These are phyloP conservation scores for Fraxinus americana DNA, from an alignment of 257 asterid genomes.

Conservation along the genomic window DNA sequence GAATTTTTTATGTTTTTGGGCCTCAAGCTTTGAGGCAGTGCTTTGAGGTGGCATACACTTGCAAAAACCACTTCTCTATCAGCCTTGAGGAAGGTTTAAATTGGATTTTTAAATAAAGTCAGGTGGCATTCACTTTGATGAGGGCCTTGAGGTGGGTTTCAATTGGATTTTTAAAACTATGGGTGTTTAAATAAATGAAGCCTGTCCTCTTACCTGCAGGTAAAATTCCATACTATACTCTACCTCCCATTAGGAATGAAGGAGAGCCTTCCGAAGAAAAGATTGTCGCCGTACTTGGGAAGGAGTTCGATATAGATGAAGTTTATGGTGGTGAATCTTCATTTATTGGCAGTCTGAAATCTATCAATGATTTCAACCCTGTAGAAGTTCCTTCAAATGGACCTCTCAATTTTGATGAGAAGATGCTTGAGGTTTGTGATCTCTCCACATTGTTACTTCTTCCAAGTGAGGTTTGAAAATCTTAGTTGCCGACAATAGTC, in stretches of 20 bases:
- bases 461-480: neutral
- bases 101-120: no score
- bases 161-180: no score
- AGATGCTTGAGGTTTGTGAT: constrained; percentile 67
- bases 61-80: no score
- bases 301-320: constrained; percentile 79
- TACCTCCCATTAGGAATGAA: constrained; percentile 75
- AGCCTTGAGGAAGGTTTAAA: no score
- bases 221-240: constrained; percentile 91
- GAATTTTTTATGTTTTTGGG: no score
- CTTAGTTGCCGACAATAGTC: neutral
- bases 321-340: constrained; percentile 83
- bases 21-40: no score
- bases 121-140: no score
- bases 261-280: constrained; percentile 73
- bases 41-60: no score
- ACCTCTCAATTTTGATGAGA: constrained; percentile 68
- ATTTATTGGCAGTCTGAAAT: constrained; percentile 94
- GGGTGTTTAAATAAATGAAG: no score
- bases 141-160: no score
- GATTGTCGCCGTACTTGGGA: constrained; percentile 75
- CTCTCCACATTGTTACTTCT: constrained; percentile 1
- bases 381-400: constrained; percentile 72
- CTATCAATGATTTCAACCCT: constrained; percentile 69
- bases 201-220: constrained; percentile 44